Evolutionary conservation across 192 early-diverging fungal species (phyloP).

Genomic region (Backusella circina): DNA sequence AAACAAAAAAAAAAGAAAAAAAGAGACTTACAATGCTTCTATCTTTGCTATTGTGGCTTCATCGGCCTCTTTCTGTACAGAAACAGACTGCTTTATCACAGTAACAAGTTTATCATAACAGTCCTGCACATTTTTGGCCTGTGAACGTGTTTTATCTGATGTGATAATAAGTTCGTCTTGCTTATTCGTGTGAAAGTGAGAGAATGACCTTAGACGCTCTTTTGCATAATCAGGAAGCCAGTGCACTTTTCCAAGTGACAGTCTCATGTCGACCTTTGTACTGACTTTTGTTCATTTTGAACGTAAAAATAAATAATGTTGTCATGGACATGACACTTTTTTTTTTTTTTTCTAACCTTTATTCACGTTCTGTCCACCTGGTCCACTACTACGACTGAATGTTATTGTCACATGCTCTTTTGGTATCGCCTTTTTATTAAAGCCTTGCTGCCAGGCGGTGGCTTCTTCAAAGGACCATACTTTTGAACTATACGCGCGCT

Average conservation of each 20-base stretch:
- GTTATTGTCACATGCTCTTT: slow-evolving; percentile 51
- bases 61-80: slow-evolving; percentile 64
- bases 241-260: slow-evolving; percentile 56
- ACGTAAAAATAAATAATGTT: too few species aligned
- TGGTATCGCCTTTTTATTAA: slow-evolving; percentile 57
- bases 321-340: neutral
- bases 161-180: slow-evolving; percentile 67
- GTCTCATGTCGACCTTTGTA: slow-evolving; percentile 82
- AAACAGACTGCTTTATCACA: slow-evolving; percentile 53
- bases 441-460: slow-evolving; percentile 43
- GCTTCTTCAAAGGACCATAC: slow-evolving; percentile 27
- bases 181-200: slow-evolving; percentile 53
- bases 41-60: slow-evolving; percentile 60
- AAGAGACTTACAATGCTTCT: slow-evolving; percentile 56
- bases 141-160: slow-evolving; percentile 75
- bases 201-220: slow-evolving; percentile 39
- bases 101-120: slow-evolving; percentile 70
- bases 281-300: too few species aligned
- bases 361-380: slow-evolving; percentile 93
- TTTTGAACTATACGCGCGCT: slow-evolving; percentile 1
- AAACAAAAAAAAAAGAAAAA: neutral
- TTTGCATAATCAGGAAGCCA: slow-evolving; percentile 79
- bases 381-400: slow-evolving; percentile 75
- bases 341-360: slow-evolving; percentile 51
- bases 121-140: slow-evolving; percentile 75